Evolutionary conservation across 2,329 filamentous ascomycete genomes (phyloP), one percentile per base, ranked within the genome.

Genomic region (Hymenoscyphus albidus): DNA sequence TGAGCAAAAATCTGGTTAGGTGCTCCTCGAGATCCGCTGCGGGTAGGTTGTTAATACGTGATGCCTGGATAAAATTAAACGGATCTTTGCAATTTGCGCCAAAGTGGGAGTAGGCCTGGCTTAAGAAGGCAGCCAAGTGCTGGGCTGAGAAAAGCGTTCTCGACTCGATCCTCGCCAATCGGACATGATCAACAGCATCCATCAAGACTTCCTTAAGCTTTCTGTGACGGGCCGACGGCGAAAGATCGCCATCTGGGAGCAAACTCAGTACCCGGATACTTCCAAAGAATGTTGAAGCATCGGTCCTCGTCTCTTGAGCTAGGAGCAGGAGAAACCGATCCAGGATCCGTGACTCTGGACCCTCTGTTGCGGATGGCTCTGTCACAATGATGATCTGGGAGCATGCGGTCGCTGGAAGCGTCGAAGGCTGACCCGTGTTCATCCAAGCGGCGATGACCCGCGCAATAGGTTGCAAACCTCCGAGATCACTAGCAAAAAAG

Each of bases 401-500:
- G 64, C 62, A 64, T n/a, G 67, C 71, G 59, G 58, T 68, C 58
- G 57, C 68, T 58, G 65, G 68, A 62, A 69, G 58, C 31, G 63
- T 70, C 39, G 62, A 69, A 32, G 63, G 27, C 42, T 67, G 39
- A 40, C 54, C 63, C 44, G 65, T 65, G 58, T 72, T 62, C 40
- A 73, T 63, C 64, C 56, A 73, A 51, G 40, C 57, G 31, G 65
- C 70, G 22, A 75, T 58, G 48, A 65, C 63, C 59, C 58, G 62
- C 27, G 68, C 67, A 32, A 74, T 68, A 58, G 65, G 61, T 61
- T 66, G 64, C 56, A 74, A 69, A 38, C 68, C 68, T 61, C 71
- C 68, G 44, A 75, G 31, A 64, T 74, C 65, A 61, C 62, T 61
- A 56, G 67, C 63, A 67, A 74, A 75, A 67, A 74, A 72, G 64